Percentiles rank a stretch among this genome's conserved stretches.
phyloP scores from a whole-genome alignment of 805 yeast genomes.

The Barnettozyma wickerhamii region DNA sequence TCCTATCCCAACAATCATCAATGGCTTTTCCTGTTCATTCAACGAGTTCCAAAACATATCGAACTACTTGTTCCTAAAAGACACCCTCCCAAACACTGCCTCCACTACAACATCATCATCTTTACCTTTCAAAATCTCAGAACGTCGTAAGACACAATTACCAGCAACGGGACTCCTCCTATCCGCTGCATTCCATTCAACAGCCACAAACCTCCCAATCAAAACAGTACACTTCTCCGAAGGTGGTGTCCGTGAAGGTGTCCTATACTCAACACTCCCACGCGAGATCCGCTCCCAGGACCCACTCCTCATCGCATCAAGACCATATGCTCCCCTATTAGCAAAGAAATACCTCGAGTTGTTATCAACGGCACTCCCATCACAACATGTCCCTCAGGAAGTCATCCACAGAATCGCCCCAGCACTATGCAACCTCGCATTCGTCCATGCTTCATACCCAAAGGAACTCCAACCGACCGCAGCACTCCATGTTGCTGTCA shows the following conservation, averaged over 20 bases:
- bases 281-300: slow-evolving; percentile 56
- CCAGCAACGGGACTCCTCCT: slow-evolving; percentile 66
- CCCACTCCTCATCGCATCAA: slow-evolving; percentile 64
- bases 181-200: slow-evolving; percentile 55
- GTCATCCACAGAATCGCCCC: slow-evolving; percentile 58
- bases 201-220: slow-evolving; percentile 39
- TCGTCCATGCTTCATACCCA: slow-evolving; percentile 73
- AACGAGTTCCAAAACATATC: slow-evolving; percentile 47
- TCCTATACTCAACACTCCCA: slow-evolving; percentile 58
- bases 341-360: slow-evolving; percentile 52
- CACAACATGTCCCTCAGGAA: slow-evolving; percentile 48
- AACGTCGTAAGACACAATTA: slow-evolving; percentile 58
- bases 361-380: slow-evolving; percentile 54
- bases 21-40: slow-evolving; percentile 60
- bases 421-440: slow-evolving; percentile 69
- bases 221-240: slow-evolving; percentile 65
- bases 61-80: slow-evolving; percentile 47
- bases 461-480: slow-evolving; percentile 74
- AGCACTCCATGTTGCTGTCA: slow-evolving; percentile 65
- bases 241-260: slow-evolving; percentile 79
- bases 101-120: slow-evolving; percentile 2
- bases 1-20: slow-evolving; percentile 66
- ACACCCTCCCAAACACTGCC: slow-evolving; percentile 34
- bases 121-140: slow-evolving; percentile 51
- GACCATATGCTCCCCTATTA: slow-evolving; percentile 67